phyloP scores from a whole-genome alignment of 139 green algal genomes.

The Micractinium sp. region DNA sequence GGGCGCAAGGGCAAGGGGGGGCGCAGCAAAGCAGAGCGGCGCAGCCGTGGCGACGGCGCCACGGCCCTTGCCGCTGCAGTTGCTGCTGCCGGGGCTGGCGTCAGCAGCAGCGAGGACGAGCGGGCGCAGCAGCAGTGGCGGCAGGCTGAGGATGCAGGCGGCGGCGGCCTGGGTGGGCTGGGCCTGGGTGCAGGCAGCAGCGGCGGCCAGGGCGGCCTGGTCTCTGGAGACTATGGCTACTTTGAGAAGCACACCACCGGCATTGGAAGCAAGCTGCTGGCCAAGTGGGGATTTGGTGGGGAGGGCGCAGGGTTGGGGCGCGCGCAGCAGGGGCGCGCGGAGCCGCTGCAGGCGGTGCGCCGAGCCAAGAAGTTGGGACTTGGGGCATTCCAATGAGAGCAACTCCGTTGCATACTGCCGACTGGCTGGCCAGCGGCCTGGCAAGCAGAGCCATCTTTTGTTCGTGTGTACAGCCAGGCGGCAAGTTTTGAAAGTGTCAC shows the following conservation, averaged over 20 bases:
- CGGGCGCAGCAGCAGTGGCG: not conserved
- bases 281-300: conserved; percentile 72
- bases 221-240: conserved; percentile 54
- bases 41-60: not conserved
- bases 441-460: not conserved
- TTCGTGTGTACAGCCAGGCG: not conserved
- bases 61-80: not conserved
- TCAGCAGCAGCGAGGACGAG: not conserved
- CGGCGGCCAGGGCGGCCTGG: not conserved
- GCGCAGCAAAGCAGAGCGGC: conserved; percentile 31
- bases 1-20: conserved; percentile 22
- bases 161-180: not conserved
- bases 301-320: conserved; percentile 66
- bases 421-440: too few species aligned
- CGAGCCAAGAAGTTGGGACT: conserved; percentile 68
- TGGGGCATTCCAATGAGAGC: conserved; percentile 31
- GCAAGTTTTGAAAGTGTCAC: not conserved
- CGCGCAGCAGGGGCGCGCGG: conserved; percentile 52
- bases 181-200: not conserved
- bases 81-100: not conserved
- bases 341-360: conserved; percentile 62
- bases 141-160: not conserved
- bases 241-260: conserved; percentile 82
- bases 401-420: not conserved
- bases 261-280: conserved; percentile 73